Evolutionary conservation across 2,329 filamentous ascomycete genomes (phyloP), one percentile per base, ranked within the genome.

Genomic region (Colletotrichum tropicale): DNA sequence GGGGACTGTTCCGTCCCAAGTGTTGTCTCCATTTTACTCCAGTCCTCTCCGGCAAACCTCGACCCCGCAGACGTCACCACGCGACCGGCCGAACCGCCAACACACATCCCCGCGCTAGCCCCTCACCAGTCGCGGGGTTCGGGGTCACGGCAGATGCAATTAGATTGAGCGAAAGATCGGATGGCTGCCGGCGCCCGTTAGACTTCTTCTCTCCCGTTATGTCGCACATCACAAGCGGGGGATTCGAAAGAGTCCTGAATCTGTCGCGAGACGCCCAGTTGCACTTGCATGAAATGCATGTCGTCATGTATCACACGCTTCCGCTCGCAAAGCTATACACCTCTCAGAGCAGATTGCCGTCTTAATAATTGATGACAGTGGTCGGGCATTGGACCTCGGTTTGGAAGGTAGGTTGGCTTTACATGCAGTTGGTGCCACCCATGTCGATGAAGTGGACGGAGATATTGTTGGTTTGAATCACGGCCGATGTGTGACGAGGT

Each of bases 41-140:
- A 36, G 52, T n/a, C 34, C 24, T 58, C 58, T 30, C 66, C 66
- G 32, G 26, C 43, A 67, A 64, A 56, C 69, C 38, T 28, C 32
- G 38, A 48, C 34, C 56, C 70, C 73, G 70, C 70, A 75, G 70
- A 67, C 73, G 73, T 73, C 64, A 65, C 62, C 38, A 43, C 38
- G 26, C 62, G 26, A 64, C 38, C 30, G 56, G 26, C n/a, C 72
- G 68, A 56, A 74, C 48, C 38, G 30, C 30, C 61, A n/a, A 18
- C 13, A 30, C 26, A 30, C 16, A 66, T 26, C 66, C 52, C 66
- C 43, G 52, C 66, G 28, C 48, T 26, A 58, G 65, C 65, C 65
- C 65, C 65, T 67, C 65, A 56, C 34, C 16, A 24, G 18, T 56
- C 62, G 74, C 70, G 74, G 74, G 70, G 70, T 65, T 74, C 8